Evolutionary conservation across 768 basidiomycete species (phyloP).

Genomic region (Megacollybia marginata): DNA sequence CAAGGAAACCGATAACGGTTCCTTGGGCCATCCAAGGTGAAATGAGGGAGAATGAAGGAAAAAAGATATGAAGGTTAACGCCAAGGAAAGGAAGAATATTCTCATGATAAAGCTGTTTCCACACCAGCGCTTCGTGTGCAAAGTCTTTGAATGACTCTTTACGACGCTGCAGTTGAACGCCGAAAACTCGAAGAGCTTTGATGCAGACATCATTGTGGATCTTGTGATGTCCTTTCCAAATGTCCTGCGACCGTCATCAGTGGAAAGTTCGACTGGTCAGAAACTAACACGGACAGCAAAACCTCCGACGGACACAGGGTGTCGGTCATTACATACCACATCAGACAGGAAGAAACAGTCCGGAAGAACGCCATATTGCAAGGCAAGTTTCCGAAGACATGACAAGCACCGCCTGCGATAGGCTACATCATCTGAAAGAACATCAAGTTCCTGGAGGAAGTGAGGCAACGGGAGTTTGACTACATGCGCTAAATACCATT

Average conservation of each 20-base stretch:
- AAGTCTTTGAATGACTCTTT: conserved; percentile 4
- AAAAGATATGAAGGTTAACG: conserved; percentile 8
- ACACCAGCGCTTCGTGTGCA: conserved; percentile 13
- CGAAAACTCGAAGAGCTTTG: conserved; percentile 6
- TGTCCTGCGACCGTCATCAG: background rate
- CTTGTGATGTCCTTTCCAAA: conserved; percentile 3
- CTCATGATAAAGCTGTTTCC: conserved; percentile 24
- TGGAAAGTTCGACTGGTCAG: background rate
- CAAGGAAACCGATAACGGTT: conserved; percentile 15
- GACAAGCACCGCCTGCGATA: background rate
- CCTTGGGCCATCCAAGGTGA: conserved; percentile 33
- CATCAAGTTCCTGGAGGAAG: background rate
- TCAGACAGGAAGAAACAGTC: background rate
- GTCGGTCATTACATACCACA: background rate
- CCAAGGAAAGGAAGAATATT: conserved; percentile 26
- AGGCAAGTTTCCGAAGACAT: background rate
- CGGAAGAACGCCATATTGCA: background rate
- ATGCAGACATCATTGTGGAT: conserved; percentile 1
- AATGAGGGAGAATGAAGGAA: conserved; percentile 19
- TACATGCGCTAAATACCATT: background rate
- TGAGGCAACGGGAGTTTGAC: background rate
- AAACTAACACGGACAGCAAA: background rate
- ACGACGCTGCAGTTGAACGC: background rate
- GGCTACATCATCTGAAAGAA: background rate
- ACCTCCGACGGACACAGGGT: background rate